Evolutionary conservation across 139 green algal species (phyloP).

Genomic region (Gonium pectorale): DNA sequence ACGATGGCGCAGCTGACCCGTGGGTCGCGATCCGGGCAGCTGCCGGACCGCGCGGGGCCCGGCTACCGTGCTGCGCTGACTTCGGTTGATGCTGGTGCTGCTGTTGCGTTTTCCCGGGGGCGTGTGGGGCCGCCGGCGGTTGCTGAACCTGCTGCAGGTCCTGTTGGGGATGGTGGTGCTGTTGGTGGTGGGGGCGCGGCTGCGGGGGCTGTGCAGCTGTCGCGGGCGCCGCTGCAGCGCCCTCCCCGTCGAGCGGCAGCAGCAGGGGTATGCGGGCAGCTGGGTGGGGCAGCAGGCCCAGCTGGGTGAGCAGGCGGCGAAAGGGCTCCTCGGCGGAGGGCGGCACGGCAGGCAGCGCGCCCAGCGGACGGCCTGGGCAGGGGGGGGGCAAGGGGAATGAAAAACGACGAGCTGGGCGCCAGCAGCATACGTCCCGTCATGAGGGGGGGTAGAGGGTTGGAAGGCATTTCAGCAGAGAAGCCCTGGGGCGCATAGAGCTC

Average conservation of each 20-base stretch:
- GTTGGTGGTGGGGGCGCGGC: not conserved
- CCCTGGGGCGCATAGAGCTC: too few relatives aligned
- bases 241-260: not conserved
- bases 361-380: not conserved
- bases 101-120: not conserved
- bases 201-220: not conserved
- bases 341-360: conserved; percentile 33
- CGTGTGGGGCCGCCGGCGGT: too few relatives aligned
- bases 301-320: conserved; percentile 23
- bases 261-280: not conserved
- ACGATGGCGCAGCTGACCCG: too few relatives aligned
- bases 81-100: not conserved
- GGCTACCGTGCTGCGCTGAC: too few relatives aligned
- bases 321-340: conserved; percentile 26
- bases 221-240: not conserved
- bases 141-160: not conserved
- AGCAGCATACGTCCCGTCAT: too few relatives aligned
- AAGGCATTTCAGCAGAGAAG: too few relatives aligned
- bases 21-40: not conserved
- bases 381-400: too few relatives aligned
- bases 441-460: too few relatives aligned
- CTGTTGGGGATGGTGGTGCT: not conserved
- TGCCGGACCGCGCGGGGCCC: too few relatives aligned
- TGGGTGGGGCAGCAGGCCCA: conserved; percentile 30
- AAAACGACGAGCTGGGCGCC: too few relatives aligned